Evolutionary conservation across 306 rosid genomes (phyloP), one percentile per base, ranked within the genome.

Genomic region (Dryas drummondii): DNA sequence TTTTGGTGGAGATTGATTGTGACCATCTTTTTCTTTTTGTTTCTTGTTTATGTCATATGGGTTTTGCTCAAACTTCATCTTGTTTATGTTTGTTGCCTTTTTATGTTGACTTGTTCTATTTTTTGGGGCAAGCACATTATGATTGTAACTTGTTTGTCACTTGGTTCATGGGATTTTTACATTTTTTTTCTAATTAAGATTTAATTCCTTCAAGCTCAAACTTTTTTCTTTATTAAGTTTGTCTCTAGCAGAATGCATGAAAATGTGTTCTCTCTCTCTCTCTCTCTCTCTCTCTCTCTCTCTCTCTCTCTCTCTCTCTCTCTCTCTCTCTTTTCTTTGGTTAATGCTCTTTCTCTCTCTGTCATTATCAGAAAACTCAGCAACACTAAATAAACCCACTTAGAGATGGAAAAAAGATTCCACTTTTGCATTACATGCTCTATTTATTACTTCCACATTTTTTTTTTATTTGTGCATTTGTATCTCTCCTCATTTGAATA

Each of bases 91-190:
- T 61, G 57, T 55, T 40, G 51, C 61, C 61, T 67, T 65, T 61
- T 62, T 52, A 60, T 37, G 45, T 47, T 19, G 22, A 50, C 71
- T 47, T 58, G 79, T 32, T 71, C 62, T 58, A 15, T 53, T 32
- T 42, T 66, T 70, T 11, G 68, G 83, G 84, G 80, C 70, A n/a
- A 49, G 49, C 82, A 59, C 42, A 45, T 64, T 85, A 56, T 81
- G 91, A 84, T 79, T 79, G 54, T 72, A 48, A 81, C 88, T 64
- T 84, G 83, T 87, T 81, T 81, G 87, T 64, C 16, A 66, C 70
- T 54, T 82, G 59, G 61, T 50, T 80, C 71, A 11, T 50, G 47
- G 27, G 72, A 63, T 47, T 71, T 10, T 32, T 68, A 5, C 22
- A 40, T 44, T 22, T 68, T 67, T 51, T 55, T 75, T 41, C 8